Evolutionary conservation across 306 rosid genomes (phyloP).

Genomic region (Coriaria nepalensis): DNA sequence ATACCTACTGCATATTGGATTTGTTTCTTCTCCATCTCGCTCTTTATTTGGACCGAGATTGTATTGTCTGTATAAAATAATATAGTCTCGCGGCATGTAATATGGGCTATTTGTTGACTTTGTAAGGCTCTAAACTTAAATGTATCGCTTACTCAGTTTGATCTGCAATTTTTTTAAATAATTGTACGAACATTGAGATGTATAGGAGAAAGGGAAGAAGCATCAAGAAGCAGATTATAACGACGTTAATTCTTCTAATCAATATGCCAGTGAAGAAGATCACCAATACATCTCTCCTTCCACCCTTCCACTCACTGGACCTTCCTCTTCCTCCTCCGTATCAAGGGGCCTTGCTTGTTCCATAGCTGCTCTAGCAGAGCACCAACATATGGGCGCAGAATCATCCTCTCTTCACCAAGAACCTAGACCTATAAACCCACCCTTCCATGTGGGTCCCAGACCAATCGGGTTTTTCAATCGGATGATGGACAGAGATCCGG

Average conservation of each 20-base stretch:
- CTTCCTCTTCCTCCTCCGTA: conserved; percentile 64
- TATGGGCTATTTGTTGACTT: neutral
- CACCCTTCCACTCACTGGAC: conserved; percentile 32
- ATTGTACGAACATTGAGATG: neutral
- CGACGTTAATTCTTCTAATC: conserved; percentile 39
- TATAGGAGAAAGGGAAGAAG: conserved; percentile 62
- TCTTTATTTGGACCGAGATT: too few relatives aligned
- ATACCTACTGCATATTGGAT: too few relatives aligned
- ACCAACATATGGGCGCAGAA: conserved; percentile 66
- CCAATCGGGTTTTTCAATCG: conserved; percentile 43
- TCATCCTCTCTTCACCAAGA: conserved; percentile 33
- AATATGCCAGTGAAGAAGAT: conserved; percentile 20
- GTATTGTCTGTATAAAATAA: too few relatives aligned
- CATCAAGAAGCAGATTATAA: conserved; percentile 32
- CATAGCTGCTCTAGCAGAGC: conserved; percentile 96
- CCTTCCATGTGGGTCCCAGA: conserved; percentile 39
- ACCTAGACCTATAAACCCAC: conserved; percentile 25
- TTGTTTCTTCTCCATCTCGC: too few relatives aligned
- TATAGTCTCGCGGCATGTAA: too few relatives aligned
- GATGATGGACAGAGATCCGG: conserved; percentile 27
- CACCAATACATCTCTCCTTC: conserved; percentile 29
- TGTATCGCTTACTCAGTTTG: neutral
- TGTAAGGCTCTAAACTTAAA: neutral
- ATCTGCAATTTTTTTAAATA: neutral
- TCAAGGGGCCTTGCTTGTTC: conserved; percentile 96